These are phyloP conservation scores for Anacardium occidentale DNA, from an alignment of 345 rosid genomes.

Conservation along the genomic window DNA sequence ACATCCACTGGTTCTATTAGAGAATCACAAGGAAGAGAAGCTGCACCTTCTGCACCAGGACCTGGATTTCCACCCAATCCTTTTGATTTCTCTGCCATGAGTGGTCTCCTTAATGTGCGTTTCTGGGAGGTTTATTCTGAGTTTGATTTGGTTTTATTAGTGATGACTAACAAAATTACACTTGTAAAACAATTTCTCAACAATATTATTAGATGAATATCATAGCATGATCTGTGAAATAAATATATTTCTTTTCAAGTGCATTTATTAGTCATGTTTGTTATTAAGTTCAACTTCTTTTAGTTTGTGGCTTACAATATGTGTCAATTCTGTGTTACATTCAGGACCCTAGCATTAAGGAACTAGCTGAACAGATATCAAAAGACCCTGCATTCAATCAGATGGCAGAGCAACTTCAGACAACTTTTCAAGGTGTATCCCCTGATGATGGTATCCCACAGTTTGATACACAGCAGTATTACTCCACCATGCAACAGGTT, in stretches of 20 bases:
- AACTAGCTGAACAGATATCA: constrained; percentile 90
- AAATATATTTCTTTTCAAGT: not conserved
- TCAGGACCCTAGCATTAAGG: constrained; percentile 93
- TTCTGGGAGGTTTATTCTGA: not conserved
- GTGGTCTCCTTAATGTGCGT: constrained; percentile 75
- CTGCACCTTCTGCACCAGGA: constrained; percentile 35
- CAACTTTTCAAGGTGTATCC: constrained; percentile 61
- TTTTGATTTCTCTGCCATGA: constrained; percentile 89
- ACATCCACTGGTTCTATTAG: constrained; percentile 42
- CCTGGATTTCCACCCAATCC: constrained; percentile 54
- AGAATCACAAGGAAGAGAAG: constrained; percentile 36
- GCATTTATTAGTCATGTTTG: not conserved
- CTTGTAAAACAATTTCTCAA: too few relatives aligned
- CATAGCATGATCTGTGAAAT: not conserved
- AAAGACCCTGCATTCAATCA: constrained; percentile 92
- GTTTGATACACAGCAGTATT: constrained; percentile 75
- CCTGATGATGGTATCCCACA: constrained; percentile 56
- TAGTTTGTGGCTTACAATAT: not conserved
- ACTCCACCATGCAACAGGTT: constrained; percentile 87
- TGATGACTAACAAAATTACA: not conserved
- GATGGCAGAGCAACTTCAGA: constrained; percentile 95
- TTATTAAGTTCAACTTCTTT: not conserved
- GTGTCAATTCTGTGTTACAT: not conserved
- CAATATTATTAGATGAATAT: not conserved
- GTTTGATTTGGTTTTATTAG: not conserved